Percentiles rank a stretch among this genome's conserved stretches.
Evolutionary conservation across 495 filamentous ascomycete genomes (phyloP).

Genomic region (Rhypophila decipiens): DNA sequence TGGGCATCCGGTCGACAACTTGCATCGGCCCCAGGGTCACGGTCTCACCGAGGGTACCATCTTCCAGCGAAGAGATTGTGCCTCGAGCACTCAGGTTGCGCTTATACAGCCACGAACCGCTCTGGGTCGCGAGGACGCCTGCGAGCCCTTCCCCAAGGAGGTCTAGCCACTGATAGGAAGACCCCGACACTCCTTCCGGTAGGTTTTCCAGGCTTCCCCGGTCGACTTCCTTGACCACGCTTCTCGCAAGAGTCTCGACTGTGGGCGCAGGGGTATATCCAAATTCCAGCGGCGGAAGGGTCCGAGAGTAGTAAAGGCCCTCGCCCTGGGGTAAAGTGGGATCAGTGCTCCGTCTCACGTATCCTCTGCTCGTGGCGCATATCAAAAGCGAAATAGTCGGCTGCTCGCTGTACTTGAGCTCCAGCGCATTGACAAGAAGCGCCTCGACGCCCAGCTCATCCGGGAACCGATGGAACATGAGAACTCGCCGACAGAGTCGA

Average conservation of each 20-base stretch:
- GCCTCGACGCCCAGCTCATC: conserved; percentile 8
- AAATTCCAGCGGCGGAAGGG: too few species aligned
- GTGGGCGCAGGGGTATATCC: too few species aligned
- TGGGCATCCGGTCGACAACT: too few species aligned
- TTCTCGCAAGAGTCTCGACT: too few species aligned
- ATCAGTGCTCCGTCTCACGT: too few species aligned
- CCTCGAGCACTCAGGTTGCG: neutral
- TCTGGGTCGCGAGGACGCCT: conserved; percentile 7
- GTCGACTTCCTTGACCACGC: too few species aligned
- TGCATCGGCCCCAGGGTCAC: too few species aligned
- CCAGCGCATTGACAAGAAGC: conserved; percentile 15
- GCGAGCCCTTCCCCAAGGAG: conserved; percentile 27
- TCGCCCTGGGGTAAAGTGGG: too few species aligned
- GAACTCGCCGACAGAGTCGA: conserved; percentile 26
- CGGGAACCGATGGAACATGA: conserved; percentile 32
- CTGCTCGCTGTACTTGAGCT: conserved; percentile 12
- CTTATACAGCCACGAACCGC: neutral
- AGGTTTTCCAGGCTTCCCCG: neutral
- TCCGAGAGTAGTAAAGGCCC: too few species aligned
- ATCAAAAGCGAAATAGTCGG: neutral
- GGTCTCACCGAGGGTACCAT: too few species aligned
- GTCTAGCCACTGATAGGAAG: conserved; percentile 16
- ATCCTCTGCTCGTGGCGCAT: too few species aligned
- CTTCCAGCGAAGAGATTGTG: too few species aligned
- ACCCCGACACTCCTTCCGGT: neutral